Evolutionary conservation across 768 basidiomycete species (phyloP), one percentile per base, ranked within the genome.

Genomic region (Boletus vinaceobasis): DNA sequence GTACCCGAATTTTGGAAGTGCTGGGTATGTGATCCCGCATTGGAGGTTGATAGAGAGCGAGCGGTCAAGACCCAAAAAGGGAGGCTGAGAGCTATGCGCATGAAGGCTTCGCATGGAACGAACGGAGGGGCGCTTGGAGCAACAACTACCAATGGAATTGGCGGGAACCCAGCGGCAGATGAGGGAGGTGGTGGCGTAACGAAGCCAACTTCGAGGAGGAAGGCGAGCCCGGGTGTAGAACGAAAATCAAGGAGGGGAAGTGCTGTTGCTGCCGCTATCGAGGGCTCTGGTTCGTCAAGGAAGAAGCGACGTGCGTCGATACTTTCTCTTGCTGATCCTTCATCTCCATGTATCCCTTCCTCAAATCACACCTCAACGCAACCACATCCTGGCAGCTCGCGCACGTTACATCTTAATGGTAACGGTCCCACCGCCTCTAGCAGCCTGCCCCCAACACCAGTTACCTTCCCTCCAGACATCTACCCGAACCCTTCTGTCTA

Each of bases 1-100:
- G 85, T 89, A 0, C 87, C 88, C 1, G 90, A 93, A 44, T 81
- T 85, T 53, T 93, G 88, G 77, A 71, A 72, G 23, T 97, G 93
- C 70, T 89, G 88, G 79, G 64, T 76, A 6, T 91, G 90, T 63
- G 71, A 77, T 53, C 79, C 84, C 5, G 43, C 61, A 14, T 26
- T 67, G n/a, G 62, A 71, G 13, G 79, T 81, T 19, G 78, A 83
- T 60, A 71, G 70, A 48, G 78, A 81, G 36, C 64, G 75, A 43
- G 83, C 82, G 21, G 74, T 74, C 48, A 75, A 71, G 60, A 58
- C 75, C 50, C 78, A 82, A 70, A 70, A 70, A 48, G 74, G 70
- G 58, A 69, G 77, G 59, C 60, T 73, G 53, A 72, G 63, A 60
- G 60, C 66, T 61, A 59, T 65, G 62, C 57, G 70, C 32, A 49